Base-by-base conservation (phyloP, 257 asterid genomes). In the Lantana camara region DNA sequence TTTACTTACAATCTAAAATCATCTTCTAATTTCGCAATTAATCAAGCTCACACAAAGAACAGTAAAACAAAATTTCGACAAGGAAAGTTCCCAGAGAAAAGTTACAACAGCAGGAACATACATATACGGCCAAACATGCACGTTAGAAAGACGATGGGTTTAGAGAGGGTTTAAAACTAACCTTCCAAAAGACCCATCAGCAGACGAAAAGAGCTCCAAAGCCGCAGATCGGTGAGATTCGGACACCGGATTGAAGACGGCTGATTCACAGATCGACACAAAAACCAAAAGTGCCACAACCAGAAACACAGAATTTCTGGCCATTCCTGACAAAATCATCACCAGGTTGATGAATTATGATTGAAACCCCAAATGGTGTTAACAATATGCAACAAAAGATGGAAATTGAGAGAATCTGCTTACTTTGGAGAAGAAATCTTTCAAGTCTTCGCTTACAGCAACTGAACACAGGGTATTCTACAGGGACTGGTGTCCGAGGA, bases 211-310 rank as follows among this genome's bases (percentile, higher is more conserved):
- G 30, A 87, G 76, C 73, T 90, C 95, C 67, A 77, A 73, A 20
- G 96, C 97, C 1, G 96, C 92, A 60, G 95, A 90, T 93, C 97
- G 96, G 61, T 87, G 95, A 61, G 92, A 61, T 16, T 90, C 87
- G 42, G 95, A 90, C 23, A 93, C 78, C 29, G 96, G 95, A 15
- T 20, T 73, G 79, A 92, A 80, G 72, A 67, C 68, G 42, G 87
- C 91, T 14, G 97, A 90, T 63, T 75, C 84, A 53, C 86, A 82
- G 74, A 78, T 79, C 83, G 76, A 67, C 37, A 73, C 82, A 63
- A 82, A 50, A 20, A 78, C 64, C 44, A 85, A 51, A 61, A 75
- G 15, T 46, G 80, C 77, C 24, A 68, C 60, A 50, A 83, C 86
- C 82, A 92, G 78, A 75, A 85, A 73, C 46, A 72, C 73, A 29